These are phyloP conservation scores for Nitzschia palea DNA, from an alignment of 108 stramenopile genomes.

Conservation along the genomic window DNA sequence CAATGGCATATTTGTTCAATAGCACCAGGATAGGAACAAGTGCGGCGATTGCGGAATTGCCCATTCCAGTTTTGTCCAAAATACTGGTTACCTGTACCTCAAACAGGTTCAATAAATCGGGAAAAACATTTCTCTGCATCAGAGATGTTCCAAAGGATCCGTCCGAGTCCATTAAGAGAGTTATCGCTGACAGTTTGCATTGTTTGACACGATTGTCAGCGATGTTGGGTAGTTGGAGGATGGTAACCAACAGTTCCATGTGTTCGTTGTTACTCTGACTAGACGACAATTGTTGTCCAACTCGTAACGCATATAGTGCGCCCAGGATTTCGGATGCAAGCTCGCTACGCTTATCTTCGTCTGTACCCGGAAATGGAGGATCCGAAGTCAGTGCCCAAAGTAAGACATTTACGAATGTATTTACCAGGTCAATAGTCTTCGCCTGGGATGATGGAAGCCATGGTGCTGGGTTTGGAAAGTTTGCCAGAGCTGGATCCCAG, in stretches of 20 bases:
- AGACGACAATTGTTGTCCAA: slow-evolving; percentile 21
- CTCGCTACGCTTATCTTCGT: slow-evolving; percentile 56
- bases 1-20: slow-evolving; percentile 47
- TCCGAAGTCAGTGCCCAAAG: slow-evolving; percentile 39
- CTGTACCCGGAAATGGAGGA: slow-evolving; percentile 44
- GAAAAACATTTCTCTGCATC: slow-evolving; percentile 5
- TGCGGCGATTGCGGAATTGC: slow-evolving; percentile 49
- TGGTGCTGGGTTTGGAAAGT: slow-evolving; percentile 3
- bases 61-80: slow-evolving; percentile 46
- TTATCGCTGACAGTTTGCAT: slow-evolving; percentile 61
- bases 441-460: slow-evolving; percentile 22
- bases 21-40: slow-evolving; percentile 70
- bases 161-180: slow-evolving; percentile 60
- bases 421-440: background rate
- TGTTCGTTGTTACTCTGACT: background rate
- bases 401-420: slow-evolving; percentile 16
- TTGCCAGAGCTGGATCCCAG: background rate
- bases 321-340: slow-evolving; percentile 63
- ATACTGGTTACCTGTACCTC: slow-evolving; percentile 50
- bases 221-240: slow-evolving; percentile 25
- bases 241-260: slow-evolving; percentile 4
- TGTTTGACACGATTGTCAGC: slow-evolving; percentile 31
- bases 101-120: slow-evolving; percentile 31
- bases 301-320: slow-evolving; percentile 56
- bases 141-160: slow-evolving; percentile 41